phyloP scores from a whole-genome alignment of 495 filamentous ascomycete species.

The Cudoniella acicularis region DNA sequence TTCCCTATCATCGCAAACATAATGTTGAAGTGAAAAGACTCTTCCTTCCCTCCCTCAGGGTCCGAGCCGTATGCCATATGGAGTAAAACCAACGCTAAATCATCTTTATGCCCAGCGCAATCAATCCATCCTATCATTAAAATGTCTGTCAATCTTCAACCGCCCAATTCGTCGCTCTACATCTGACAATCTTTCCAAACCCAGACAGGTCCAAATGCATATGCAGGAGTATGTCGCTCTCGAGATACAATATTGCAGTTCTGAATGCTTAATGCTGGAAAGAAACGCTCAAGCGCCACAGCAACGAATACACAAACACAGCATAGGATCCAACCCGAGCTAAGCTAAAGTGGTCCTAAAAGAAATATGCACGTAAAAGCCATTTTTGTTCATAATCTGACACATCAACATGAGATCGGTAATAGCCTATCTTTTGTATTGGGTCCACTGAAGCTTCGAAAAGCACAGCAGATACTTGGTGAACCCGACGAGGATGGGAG shows the following conservation, averaged over 20 bases:
- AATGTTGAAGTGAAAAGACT: neutral
- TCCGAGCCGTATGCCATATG: slow-evolving; percentile 1
- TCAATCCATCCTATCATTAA: slow-evolving; percentile 28
- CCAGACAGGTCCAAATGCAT: slow-evolving; percentile 4
- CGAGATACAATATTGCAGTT: neutral
- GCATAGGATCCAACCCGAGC: slow-evolving; percentile 1
- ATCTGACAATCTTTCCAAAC: slow-evolving; percentile 19
- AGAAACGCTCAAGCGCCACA: slow-evolving; percentile 20
- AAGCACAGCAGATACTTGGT: neutral
- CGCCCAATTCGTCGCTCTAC: neutral
- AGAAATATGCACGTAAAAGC: slow-evolving; percentile 25
- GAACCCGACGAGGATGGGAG: neutral
- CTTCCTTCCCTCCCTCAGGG: neutral
- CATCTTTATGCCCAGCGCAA: slow-evolving; percentile 1
- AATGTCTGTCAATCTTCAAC: slow-evolving; percentile 3
- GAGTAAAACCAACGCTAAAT: slow-evolving; percentile 16
- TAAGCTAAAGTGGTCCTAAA: slow-evolving; percentile 6
- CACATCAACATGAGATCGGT: slow-evolving; percentile 22
- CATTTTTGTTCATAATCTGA: slow-evolving; percentile 21
- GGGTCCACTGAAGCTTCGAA: neutral
- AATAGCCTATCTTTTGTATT: slow-evolving; percentile 3
- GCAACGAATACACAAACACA: slow-evolving; percentile 6
- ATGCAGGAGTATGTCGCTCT: slow-evolving; percentile 8
- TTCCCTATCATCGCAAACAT: slow-evolving; percentile 8
- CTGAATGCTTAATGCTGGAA: slow-evolving; percentile 14